Conservation (phyloP, 495 filamentous ascomycete genomes). For the Penicillium manginii region DNA sequence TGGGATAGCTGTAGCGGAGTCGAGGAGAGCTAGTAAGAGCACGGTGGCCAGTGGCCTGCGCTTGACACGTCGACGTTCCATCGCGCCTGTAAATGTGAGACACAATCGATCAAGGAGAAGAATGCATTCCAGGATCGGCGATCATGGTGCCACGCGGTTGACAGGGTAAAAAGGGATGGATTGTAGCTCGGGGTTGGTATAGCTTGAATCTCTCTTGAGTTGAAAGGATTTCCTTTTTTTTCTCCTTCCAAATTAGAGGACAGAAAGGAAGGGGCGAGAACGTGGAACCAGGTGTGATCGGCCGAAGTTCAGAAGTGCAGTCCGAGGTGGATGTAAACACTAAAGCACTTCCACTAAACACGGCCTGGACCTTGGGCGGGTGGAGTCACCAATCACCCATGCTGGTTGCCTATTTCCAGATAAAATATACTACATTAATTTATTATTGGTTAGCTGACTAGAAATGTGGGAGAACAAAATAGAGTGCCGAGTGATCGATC, state of each 20-base stretch:
- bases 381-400: conserved; percentile 1
- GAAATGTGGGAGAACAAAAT: conserved; percentile 1
- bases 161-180: conserved; percentile 10
- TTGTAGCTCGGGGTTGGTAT: neutral
- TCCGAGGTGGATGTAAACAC: neutral
- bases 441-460: neutral
- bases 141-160: conserved; percentile 35
- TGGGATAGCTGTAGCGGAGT: conserved; percentile 54
- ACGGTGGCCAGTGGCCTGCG: conserved; percentile 18
- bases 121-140: conserved; percentile 36
- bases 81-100: conserved; percentile 29
- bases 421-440: neutral
- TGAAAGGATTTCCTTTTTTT: neutral
- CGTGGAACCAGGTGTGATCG: neutral
- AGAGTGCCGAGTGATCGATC: neutral
- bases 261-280: neutral
- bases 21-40: conserved; percentile 24
- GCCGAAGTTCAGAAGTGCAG: neutral
- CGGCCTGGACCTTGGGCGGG: neutral
- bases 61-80: conserved; percentile 28
- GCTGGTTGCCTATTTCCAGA: neutral
- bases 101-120: conserved; percentile 27
- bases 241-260: neutral
- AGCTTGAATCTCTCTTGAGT: neutral
- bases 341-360: neutral